A percentile compares a stretch with the other conserved stretches of the same genome.
These are phyloP conservation scores for Amphicarpaea edgeworthii DNA, from an alignment of 306 rosid species.

Conservation along the genomic window DNA sequence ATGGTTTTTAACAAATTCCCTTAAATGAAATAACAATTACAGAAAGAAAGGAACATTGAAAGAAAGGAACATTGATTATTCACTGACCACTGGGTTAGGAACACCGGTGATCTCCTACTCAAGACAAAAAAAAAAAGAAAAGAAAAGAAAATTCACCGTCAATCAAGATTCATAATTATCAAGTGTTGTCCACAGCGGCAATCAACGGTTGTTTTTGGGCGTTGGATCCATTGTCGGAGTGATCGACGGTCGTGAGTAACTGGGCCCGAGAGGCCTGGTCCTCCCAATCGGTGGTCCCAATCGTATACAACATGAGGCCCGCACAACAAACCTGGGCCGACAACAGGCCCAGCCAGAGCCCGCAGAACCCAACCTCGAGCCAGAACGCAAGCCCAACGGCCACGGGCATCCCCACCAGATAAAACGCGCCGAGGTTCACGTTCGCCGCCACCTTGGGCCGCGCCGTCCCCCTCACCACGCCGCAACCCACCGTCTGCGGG, in stretches of 20 bases:
- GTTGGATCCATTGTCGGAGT: background rate
- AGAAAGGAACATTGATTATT: too few relatives aligned
- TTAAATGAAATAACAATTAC: slow-evolving; percentile 27
- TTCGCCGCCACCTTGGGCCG: slow-evolving; percentile 85
- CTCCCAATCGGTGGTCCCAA: slow-evolving; percentile 91
- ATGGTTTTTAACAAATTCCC: slow-evolving; percentile 37
- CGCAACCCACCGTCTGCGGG: slow-evolving; percentile 94
- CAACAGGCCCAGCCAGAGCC: slow-evolving; percentile 87
- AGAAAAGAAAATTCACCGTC: slow-evolving; percentile 29
- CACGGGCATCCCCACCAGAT: slow-evolving; percentile 88
- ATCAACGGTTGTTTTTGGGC: slow-evolving; percentile 54
- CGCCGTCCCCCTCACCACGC: slow-evolving; percentile 87
- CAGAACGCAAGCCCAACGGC: slow-evolving; percentile 85
- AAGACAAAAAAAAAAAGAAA: too few relatives aligned
- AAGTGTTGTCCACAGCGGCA: slow-evolving; percentile 40
- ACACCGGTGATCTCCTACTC: too few relatives aligned
- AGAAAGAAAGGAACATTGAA: too few relatives aligned
- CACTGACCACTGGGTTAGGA: too few relatives aligned
- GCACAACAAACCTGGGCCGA: slow-evolving; percentile 94
- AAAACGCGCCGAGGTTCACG: slow-evolving; percentile 84
- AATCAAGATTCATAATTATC: slow-evolving; percentile 1
- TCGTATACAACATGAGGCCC: slow-evolving; percentile 75
- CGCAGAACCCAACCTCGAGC: slow-evolving; percentile 71
- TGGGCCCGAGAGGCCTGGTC: slow-evolving; percentile 69
- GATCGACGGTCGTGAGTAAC: slow-evolving; percentile 48